Conservation (phyloP, 257 asterid species). For the Echites panduratus region DNA sequence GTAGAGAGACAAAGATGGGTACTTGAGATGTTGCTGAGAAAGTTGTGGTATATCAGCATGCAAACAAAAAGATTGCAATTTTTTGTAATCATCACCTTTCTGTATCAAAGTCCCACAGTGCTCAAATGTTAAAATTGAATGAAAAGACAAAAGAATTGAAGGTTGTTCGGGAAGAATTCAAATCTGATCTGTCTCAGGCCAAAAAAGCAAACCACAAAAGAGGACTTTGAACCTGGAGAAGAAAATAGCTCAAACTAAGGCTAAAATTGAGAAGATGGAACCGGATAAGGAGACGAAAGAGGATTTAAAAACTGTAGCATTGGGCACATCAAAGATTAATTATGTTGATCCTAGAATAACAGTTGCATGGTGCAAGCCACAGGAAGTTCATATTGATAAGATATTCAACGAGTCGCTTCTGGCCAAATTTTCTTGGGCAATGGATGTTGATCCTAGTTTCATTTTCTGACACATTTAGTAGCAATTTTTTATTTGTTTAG, state of each 20-base stretch:
- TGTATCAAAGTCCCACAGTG: constrained; percentile 77
- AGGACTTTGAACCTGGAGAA: constrained; percentile 73
- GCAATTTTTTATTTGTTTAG: constrained; percentile 18
- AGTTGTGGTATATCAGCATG: constrained; percentile 57
- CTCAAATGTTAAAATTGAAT: constrained; percentile 71
- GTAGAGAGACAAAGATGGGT: constrained; percentile 47
- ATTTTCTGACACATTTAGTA: constrained; percentile 47
- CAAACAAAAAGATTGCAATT: constrained; percentile 98
- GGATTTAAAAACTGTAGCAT: constrained; percentile 79
- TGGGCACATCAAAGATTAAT: constrained; percentile 97
- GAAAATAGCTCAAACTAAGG: constrained; percentile 65
- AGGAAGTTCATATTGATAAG: constrained; percentile 96
- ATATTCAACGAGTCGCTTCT: constrained; percentile 88
- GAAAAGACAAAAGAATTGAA: constrained; percentile 80
- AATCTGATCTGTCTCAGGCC: constrained; percentile 63
- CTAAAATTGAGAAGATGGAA: constrained; percentile 78
- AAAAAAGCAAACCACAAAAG: constrained; percentile 79
- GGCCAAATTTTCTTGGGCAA: constrained; percentile 93
- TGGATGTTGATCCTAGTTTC: constrained; percentile 91
- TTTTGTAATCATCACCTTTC: constrained; percentile 96
- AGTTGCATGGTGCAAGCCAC: constrained; percentile 99
- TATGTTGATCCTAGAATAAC: constrained; percentile 98
- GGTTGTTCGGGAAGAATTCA: constrained; percentile 62
- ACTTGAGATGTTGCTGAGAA: constrained; percentile 67
- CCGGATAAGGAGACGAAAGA: constrained; percentile 77